A percentile compares a stretch with the other conserved stretches of the same genome.
phyloP scores from a whole-genome alignment of 1,284 basidiomycete species.

The Sporisorium scitamineum region DNA sequence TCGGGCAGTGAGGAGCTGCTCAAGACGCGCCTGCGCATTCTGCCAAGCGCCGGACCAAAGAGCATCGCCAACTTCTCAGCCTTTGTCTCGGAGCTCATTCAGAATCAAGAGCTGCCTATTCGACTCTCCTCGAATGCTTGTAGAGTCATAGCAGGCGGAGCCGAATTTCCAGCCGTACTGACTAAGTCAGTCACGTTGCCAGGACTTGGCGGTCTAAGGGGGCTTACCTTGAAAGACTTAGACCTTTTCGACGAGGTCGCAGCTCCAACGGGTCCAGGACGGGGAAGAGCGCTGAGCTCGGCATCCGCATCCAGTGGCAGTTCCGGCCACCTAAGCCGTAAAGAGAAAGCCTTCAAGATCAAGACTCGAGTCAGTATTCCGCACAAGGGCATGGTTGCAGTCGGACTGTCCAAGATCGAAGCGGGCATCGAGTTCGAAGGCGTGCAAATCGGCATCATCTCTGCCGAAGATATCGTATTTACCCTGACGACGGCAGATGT shows the following conservation, averaged over 20 bases:
- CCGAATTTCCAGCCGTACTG: constrained; percentile 48
- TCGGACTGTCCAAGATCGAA: constrained; percentile 45
- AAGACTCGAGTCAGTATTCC: constrained; percentile 35
- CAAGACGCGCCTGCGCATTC: constrained; percentile 36
- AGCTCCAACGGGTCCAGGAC: constrained; percentile 40
- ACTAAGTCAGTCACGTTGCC: constrained; percentile 49
- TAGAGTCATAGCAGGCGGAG: constrained; percentile 48
- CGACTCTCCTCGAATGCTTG: constrained; percentile 40
- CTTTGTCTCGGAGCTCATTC: constrained; percentile 51
- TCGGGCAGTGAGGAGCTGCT: constrained; percentile 30
- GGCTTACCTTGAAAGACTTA: constrained; percentile 41
- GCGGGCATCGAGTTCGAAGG: constrained; percentile 46
- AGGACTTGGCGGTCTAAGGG: constrained; percentile 52
- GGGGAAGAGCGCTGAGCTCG: constrained; percentile 37
- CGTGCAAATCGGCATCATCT: constrained; percentile 40
- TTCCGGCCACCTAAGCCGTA: constrained; percentile 15
- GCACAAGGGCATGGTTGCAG: constrained; percentile 31
- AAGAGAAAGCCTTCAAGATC: constrained; percentile 43
- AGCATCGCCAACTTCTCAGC: constrained; percentile 44
- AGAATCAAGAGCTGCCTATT: constrained; percentile 26
- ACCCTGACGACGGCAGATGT: constrained; percentile 29
- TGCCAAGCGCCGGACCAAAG: constrained; percentile 30
- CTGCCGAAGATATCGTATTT: constrained; percentile 47
- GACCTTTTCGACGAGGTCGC: constrained; percentile 56
- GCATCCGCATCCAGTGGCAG: constrained; percentile 37